Base-by-base conservation (phyloP, 1,284 basidiomycete genomes). In the Cutaneotrichosporon sp. region DNA sequence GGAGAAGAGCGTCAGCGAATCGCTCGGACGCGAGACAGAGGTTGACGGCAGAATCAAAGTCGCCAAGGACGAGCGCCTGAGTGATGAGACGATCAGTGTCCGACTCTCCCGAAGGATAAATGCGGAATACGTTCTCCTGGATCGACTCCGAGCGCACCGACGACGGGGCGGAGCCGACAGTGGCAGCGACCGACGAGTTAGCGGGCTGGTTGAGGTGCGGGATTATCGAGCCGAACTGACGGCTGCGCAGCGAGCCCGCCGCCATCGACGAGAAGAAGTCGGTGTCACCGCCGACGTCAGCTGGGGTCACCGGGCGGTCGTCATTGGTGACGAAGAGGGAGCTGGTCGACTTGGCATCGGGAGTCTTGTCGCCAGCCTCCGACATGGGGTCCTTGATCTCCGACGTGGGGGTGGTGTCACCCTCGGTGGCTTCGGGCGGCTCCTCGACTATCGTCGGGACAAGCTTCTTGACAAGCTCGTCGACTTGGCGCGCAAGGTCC, bases 1-100 rank as follows among this genome's bases (percentile, higher is more conserved):
- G 86, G 11, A 99, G 85, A 62, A 98, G 90, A 0, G 97, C 95
- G 73, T 99, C 96, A 6, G 96, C 95, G 73, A 88, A 97, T 49
- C 94, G 87, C 65, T 95, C 91, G 0, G 89, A 86, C 0, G 92
- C 91, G 16, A 99, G 84, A 77, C 94, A 97, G 8, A 99, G 84
- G 11, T 91, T 89, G 18, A 99, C 96, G 1, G 96, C 96, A 22
- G 89, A 91, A 70, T 89, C 86, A 72, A 98, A 97, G 80, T 99
- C 96, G 42, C 96, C 96, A 10, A 98, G 84, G 1, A 99, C 92
- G 36, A 98, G 84, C 1, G 96, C 91, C 73, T 93, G 92, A 1
- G 96, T 97, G 70, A 99, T 86, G 32, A 98, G 84, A 34, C 88
- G 85, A 75, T 98, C 95, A 0, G 88, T 88, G 67, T 97, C 91